Base-by-base conservation (phyloP, 2,329 filamentous ascomycete genomes). In the Penicillium sp. region DNA sequence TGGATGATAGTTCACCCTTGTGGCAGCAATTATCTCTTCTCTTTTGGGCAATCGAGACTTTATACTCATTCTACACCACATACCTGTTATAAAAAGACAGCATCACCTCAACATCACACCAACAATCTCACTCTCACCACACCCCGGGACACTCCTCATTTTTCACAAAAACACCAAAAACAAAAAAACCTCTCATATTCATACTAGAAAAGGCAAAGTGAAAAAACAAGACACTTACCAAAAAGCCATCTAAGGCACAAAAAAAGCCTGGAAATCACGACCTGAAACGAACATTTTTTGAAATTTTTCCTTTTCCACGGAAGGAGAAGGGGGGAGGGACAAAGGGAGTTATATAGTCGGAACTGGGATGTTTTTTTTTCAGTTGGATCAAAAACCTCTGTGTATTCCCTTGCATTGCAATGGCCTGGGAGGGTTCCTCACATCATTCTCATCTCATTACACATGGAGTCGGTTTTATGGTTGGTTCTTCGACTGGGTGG, bases 341-440 rank as follows among this genome's bases (percentile, higher is more conserved):
- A 31, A 56, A 51, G 48, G 54, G 54, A 53, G 55, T 57, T 41
- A 53, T 41, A 53, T 38, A 49, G 42, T 53, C 27, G 9, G 49
- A 17, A 33, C 19, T 47, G 33, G 27, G 41, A 38, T 52, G 12
- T 53, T 10, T 43, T 10, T 42, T 36, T 55, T 55, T 45, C 29
- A 53, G 21, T 57, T 53, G 49, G 29, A 48, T 48, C 33, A 52
- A 44, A 44, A 53, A 38, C 42, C 49, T 49, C 43, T 56, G 45
- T 54, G 57, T 61, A 61, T 62, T 63, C 57, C 57, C 58, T 60
- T 62, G 60, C 61, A 64, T 62, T 53, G 29, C 45, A 51, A 59
- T 63, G 52, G 53, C 49, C 58, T 57, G 59, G 57, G 55, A 57
- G 61, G 58, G 55, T 48, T 42, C 17, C 27, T 39, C 55, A 49